Base-by-base conservation (phyloP, 148 eudicot genomes). In the Silene uniflora region DNA sequence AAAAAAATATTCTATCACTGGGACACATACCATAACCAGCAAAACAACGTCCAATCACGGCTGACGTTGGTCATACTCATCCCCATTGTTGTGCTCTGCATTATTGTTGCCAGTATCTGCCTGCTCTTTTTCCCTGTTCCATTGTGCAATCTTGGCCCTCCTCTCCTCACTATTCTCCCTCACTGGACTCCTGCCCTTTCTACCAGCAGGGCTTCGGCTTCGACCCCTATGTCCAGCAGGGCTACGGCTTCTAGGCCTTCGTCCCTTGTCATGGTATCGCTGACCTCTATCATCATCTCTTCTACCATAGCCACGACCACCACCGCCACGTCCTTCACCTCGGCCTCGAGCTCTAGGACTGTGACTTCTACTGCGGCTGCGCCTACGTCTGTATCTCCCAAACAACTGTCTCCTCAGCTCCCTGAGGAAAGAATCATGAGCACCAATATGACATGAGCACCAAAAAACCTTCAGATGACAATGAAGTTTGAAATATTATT, bases 131-230 rank as follows among this genome's bases (percentile, higher is more conserved):
- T 95, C 98, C 87, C 87, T 87, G 78, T 95, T 95, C 98, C 98
- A 95, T 72, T 84, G 96, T 82, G 87, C 98, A 81, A 95, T 95
- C 82, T 85, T 92, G n/a, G 98, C 97, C 84, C 98, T 92, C 81
- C 98, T 90, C 86, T 95, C 98, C 75, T 86, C 97, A 73, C 98
- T 95, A 74, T 86, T 88, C 81, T 95, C 97, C 82, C 98, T 87
- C 67, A 73, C 91, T 12, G 95, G 91, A 77, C 96, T 90, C 83
- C 69, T 66, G 67, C 87, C 89, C 85, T 96, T 89, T 80, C 85
- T 87, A 56, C 89, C 92, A 14, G 80, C 83, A 29, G 98, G 98
- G 82, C 98, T 95, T 81, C 98, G 89, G 82, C 95, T 91, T 66
- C 93, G 82, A 55, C 98, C 96, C 71, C 97, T 90, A 55, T 87